Evolutionary conservation across 495 filamentous ascomycete species (phyloP).

Genomic region (Geoglossum glabrum): DNA sequence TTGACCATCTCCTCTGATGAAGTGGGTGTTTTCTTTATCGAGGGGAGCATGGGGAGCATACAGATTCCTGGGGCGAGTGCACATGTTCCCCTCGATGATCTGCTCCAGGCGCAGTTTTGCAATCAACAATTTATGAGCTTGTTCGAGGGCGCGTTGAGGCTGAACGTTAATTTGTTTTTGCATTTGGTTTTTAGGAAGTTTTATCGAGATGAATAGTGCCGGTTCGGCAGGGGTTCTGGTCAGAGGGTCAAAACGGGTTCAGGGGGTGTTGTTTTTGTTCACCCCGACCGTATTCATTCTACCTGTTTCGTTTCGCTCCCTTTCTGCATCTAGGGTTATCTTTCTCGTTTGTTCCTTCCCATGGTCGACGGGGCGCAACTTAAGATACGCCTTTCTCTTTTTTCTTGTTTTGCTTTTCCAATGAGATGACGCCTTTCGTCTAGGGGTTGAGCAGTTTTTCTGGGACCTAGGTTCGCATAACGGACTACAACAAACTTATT

Average conservation of each 20-base stretch:
- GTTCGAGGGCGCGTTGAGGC: slow-evolving; percentile 67
- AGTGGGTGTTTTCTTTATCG: slow-evolving; percentile 83
- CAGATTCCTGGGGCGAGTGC: slow-evolving; percentile 89
- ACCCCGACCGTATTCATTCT: no score
- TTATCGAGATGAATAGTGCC: slow-evolving; percentile 65
- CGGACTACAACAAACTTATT: no score
- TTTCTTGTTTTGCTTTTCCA: no score
- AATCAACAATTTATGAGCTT: slow-evolving; percentile 86
- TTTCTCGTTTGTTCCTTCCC: no score
- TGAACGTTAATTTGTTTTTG: slow-evolving; percentile 91
- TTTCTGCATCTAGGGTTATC: no score
- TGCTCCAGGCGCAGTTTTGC: slow-evolving; percentile 93
- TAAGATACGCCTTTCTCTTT: no score
- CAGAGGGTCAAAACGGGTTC: slow-evolving; percentile 9
- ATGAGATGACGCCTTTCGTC: no score
- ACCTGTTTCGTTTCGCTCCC: no score
- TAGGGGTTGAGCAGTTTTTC: no score
- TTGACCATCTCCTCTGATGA: slow-evolving; percentile 86
- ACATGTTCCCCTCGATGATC: slow-evolving; percentile 74
- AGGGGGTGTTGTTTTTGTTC: not conserved
- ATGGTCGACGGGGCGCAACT: no score
- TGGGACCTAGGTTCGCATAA: no score
- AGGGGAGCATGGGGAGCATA: slow-evolving; percentile 81
- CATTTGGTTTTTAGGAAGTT: slow-evolving; percentile 97
- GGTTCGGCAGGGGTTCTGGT: no score